Conservation (phyloP, 768 basidiomycete genomes). For the Lactarius indigo region DNA sequence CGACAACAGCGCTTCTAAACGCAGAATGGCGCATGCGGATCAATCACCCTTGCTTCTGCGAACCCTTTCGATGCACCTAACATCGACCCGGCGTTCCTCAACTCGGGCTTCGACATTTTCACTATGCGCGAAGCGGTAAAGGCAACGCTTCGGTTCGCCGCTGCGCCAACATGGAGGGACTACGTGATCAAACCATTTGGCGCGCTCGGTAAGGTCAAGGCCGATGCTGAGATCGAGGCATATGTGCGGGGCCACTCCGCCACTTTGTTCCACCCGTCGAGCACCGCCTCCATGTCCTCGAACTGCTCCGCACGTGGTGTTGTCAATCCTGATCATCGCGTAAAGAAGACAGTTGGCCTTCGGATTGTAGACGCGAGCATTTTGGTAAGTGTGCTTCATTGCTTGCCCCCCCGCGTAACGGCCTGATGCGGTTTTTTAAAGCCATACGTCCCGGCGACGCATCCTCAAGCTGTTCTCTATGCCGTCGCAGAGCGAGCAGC, state of each 20-base stretch:
- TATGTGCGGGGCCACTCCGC: slow-evolving; percentile 23
- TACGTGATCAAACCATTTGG: neutral
- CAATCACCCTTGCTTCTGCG: too few relatives aligned
- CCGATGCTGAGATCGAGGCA: slow-evolving; percentile 26
- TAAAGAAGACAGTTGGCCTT: slow-evolving; percentile 44
- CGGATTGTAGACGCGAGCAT: too few relatives aligned
- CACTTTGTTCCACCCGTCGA: slow-evolving; percentile 30
- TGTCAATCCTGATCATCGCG: slow-evolving; percentile 40
- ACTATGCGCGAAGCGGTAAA: slow-evolving; percentile 9
- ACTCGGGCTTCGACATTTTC: slow-evolving; percentile 7
- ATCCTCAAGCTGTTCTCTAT: slow-evolving; percentile 19
- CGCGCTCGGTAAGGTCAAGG: neutral
- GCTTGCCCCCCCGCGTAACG: neutral
- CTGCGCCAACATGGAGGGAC: slow-evolving; percentile 5
- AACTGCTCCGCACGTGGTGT: slow-evolving; percentile 36
- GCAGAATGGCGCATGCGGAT: too few relatives aligned
- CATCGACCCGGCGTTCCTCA: slow-evolving; percentile 28
- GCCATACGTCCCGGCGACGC: slow-evolving; percentile 18
- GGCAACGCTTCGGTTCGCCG: neutral
- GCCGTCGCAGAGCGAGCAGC: slow-evolving; percentile 23
- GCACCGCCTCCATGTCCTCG: slow-evolving; percentile 44
- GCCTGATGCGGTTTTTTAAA: neutral
- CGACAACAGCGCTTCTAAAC: too few relatives aligned
- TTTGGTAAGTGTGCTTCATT: slow-evolving; percentile 15
- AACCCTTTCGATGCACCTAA: slow-evolving; percentile 29